Percentiles rank a stretch among this genome's conserved stretches.
Conservation (phyloP, 768 basidiomycete species). For the Hypsizygus marmoreus region DNA sequence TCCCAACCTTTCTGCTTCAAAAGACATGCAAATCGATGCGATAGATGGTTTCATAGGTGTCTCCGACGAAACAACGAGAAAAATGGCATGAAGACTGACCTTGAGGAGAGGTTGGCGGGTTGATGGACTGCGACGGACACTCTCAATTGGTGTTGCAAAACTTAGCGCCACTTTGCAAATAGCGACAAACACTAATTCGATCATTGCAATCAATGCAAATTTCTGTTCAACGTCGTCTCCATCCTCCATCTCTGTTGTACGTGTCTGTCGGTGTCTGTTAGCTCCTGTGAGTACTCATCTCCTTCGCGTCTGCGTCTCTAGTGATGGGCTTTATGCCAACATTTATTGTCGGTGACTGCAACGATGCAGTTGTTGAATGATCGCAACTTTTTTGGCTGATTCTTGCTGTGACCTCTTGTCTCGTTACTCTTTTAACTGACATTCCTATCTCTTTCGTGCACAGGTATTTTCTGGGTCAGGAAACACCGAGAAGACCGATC, state of each 20-base stretch:
- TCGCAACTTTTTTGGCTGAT: constrained; percentile 53
- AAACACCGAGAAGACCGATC: too few relatives aligned
- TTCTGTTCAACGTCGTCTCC: constrained; percentile 6
- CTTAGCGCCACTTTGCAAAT: constrained; percentile 31
- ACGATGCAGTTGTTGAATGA: constrained; percentile 37
- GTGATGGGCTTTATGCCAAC: constrained; percentile 53
- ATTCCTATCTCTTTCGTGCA: neutral
- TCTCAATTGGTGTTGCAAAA: constrained; percentile 23
- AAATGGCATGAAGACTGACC: constrained; percentile 51
- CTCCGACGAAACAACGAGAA: constrained; percentile 7
- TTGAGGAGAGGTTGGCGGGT: constrained; percentile 59
- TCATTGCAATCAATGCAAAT: constrained; percentile 9
- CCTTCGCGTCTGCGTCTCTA: constrained; percentile 1
- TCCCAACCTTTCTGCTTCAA: constrained; percentile 25
- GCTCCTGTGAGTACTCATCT: constrained; percentile 29
- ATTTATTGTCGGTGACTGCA: constrained; percentile 78
- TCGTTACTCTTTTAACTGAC: constrained; percentile 15
- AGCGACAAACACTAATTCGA: constrained; percentile 26
- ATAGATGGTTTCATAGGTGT: constrained; percentile 4
- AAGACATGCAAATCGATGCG: constrained; percentile 8
- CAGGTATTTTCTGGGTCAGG: neutral
- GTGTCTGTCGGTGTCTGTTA: too few relatives aligned
- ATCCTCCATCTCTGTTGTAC: constrained; percentile 4
- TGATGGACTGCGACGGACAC: constrained; percentile 34
- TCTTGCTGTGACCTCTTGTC: constrained; percentile 4